Evolutionary conservation across 2,329 filamentous ascomycete species (phyloP), one percentile per base, ranked within the genome.

Genomic region (Trichoderma arundinaceum): DNA sequence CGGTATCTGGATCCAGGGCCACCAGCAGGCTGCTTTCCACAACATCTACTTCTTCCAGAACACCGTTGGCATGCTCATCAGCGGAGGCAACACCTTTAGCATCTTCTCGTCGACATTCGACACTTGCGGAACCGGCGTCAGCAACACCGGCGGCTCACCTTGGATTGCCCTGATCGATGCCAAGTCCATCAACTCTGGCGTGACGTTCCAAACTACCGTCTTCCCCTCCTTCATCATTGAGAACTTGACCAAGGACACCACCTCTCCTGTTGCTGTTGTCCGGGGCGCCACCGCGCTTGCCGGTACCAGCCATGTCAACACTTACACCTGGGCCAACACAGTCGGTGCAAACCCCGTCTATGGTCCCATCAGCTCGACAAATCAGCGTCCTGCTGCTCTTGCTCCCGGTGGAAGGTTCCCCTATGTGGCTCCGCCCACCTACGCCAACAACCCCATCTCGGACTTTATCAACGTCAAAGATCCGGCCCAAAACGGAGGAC

Each of bases 1-100:
- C 49, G 79, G 79, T 44, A 79, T 81, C 67, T 78, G 75, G 75
- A 74, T 80, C 57, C 70, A 80, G 66, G 77, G 77, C 4, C 79
- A 81, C 62, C 79, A 82, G 66, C 80, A 82, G 62, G 78, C 78
- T 1, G 69, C 78, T 1, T 81, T 78, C 69, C 81, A 81, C 72
- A 75, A 74, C 67, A 79, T 82, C 32, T 77, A 79, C 69, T 81
- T 82, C 64, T 80, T 71, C 68, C 73, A 79, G 39, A 81, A 80
- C 68, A 78, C 75, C 0, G 71, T 80, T 5, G 80, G 71, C 19
- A 69, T 74, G 66, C 68, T 73, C 60, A 70, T 74, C 58, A 67
- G 56, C 41, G 70, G 67, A 5, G 80, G 78, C 2, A 72, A 72
- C 53, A 81, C 79, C 41, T 78, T 82, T 66, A 78, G 73, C 66